These are phyloP conservation scores for Candida adriatica DNA, from an alignment of 805 yeast genomes.

Conservation along the genomic window DNA sequence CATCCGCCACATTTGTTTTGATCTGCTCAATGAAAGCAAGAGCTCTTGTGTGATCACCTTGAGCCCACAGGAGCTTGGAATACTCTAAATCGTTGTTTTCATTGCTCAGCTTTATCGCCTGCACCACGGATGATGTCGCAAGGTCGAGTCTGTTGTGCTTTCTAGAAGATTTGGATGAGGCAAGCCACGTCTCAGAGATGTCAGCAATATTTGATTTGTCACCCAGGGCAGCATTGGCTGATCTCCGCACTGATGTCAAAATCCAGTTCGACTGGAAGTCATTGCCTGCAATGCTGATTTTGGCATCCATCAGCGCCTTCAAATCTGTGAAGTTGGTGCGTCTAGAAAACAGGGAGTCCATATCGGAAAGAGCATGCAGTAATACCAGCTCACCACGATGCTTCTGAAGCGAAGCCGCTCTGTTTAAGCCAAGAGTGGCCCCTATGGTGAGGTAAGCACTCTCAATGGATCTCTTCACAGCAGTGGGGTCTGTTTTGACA, in stretches of 20 bases:
- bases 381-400: constrained; percentile 41
- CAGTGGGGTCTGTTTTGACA: constrained; percentile 26
- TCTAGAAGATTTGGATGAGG: constrained; percentile 59
- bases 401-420: constrained; percentile 44
- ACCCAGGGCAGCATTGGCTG: constrained; percentile 31
- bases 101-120: constrained; percentile 36
- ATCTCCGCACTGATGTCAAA: constrained; percentile 51
- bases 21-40: constrained; percentile 51
- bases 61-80: constrained; percentile 80
- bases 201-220: constrained; percentile 21
- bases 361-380: constrained; percentile 57
- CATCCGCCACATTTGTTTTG: constrained; percentile 9
- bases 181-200: constrained; percentile 46
- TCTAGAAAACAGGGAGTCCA: constrained; percentile 25
- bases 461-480: constrained; percentile 35
- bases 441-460: constrained; percentile 58
- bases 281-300: constrained; percentile 33
- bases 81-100: constrained; percentile 61
- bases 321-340: constrained; percentile 2
- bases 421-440: constrained; percentile 41
- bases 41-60: constrained; percentile 84
- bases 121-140: constrained; percentile 60
- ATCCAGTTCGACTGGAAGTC: constrained; percentile 57
- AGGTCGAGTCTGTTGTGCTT: constrained; percentile 62
- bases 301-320: constrained; percentile 14